Evolutionary conservation across 192 early-diverging fungal genomes (phyloP), one percentile per base, ranked within the genome.

Genomic region (Lobosporangium transversale): DNA sequence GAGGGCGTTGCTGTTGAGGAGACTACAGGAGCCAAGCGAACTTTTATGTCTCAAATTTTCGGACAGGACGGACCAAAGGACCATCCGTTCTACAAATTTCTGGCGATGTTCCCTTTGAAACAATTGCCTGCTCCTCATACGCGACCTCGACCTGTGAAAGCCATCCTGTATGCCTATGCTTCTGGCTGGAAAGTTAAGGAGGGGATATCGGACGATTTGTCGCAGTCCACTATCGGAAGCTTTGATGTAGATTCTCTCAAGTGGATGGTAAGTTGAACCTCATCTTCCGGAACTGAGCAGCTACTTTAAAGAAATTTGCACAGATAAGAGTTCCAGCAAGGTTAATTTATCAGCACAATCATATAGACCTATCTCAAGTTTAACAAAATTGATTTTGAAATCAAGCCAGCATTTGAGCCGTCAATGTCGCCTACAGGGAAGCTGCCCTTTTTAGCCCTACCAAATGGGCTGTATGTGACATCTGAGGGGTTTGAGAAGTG

Each of bases 211-310:
- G 47, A 26, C 0, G 54, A 49, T 0, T 49, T 31, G 45, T 11
- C 27, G 2, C 24, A 36, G 17, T 6, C 70, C n/a, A 12, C 27
- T 7, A 17, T 62, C 23, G 73, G 73, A 66, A 76, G 73, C 73
- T 76, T 76, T 48, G 73, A 76, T 36, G 73, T 62, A 4, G 73
- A 76, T 33, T 76, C 73, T 0, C 73, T 76, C 58, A 67, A 76
- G 48, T 76, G 73, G 73, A 76, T 76, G 73, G 73, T 52, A 67
- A 55, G 51, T 17, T 14, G 7, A 27, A 14, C 40, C n/a, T 17
- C n/a, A n/a, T 24, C 14, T 14, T 40, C 7, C 37, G 37, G 8
- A 10, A 40, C 37, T 40, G 37, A 40, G 14, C 37, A 26, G 21
- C 9, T 50, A 24, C 3, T 50, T 26, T 24, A 26, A 12, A 23